Evolutionary conservation across 1,139 yeast genomes (phyloP), one percentile per base, ranked within the genome.

Genomic region (Arxiozyma slooffiae): DNA sequence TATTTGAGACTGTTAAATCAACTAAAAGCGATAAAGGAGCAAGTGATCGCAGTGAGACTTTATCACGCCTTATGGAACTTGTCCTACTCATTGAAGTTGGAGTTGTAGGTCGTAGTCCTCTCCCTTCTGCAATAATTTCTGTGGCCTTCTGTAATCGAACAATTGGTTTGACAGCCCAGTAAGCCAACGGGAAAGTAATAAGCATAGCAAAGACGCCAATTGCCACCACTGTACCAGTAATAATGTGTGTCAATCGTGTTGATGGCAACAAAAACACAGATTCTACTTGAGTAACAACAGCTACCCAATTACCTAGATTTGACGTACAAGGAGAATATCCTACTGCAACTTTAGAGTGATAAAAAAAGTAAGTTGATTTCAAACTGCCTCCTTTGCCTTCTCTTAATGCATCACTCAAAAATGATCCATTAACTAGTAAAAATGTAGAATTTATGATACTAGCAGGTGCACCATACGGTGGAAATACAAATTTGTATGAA

Each of bases 151-250:
- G 88, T 43, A 90, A 75, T 53, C 82, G 76, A 44, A 88, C 78
- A 50, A 92, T 85, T 0, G 98, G 97, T 53, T 85, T 70, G 4
- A 89, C 92, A 41, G 92, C 90, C 73, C 81, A 82, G 51, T 88
- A 87, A 0, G 96, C 90, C 52, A 88, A 68, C 1, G 95, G 89
- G 64, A 89, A 78, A 0, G 97, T 87, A 20, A 85, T 68, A 1
- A 87, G 57, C 56, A 87, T 77, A 71, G 89, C 80, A 55, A 85
- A 78, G 0, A 74, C 87, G 2, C 95, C 90, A 36, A 87, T 80
- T 1, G 89, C 96, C 41, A 87, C 71, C 23, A 86, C 88, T 1
- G 86, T 82, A 2, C 94, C 95, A 48, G 84, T 77, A 52, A 87
- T 82, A 49, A 87, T 84, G 55, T 79, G 79, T 4, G 84, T 75